Evolutionary conservation across 352 stramenopile species (phyloP).

Genomic region (Thalassiosira livingstoniorum): DNA sequence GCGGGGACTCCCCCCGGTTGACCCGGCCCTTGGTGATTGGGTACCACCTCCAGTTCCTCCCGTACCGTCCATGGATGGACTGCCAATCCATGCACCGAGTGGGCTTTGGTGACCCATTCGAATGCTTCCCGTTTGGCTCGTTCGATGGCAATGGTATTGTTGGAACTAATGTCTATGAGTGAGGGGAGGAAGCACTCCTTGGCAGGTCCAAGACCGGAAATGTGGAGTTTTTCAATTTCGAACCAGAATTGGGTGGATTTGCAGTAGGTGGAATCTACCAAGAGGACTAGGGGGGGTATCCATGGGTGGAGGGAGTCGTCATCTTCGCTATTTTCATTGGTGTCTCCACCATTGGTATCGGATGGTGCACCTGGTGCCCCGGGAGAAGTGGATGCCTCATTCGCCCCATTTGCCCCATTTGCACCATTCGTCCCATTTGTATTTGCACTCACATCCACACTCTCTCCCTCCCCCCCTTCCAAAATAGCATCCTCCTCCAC

Average conservation of each 20-base stretch:
- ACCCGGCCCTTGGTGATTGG: too few relatives aligned
- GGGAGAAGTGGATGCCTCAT: not conserved
- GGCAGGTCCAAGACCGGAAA: slow-evolving; percentile 87
- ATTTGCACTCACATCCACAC: too few relatives aligned
- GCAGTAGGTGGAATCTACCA: slow-evolving; percentile 85
- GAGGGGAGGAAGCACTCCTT: slow-evolving; percentile 87
- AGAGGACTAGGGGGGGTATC: slow-evolving; percentile 83
- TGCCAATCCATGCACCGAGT: slow-evolving; percentile 56
- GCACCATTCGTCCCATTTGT: too few relatives aligned
- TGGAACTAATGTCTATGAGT: slow-evolving; percentile 51
- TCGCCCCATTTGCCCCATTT: too few relatives aligned
- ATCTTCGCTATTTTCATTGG: slow-evolving; percentile 22
- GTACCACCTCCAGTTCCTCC: slow-evolving; percentile 45
- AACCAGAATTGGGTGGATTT: slow-evolving; percentile 75
- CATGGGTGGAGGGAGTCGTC: slow-evolving; percentile 51
- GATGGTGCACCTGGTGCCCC: not conserved
- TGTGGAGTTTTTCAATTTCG: slow-evolving; percentile 85
- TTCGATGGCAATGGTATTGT: slow-evolving; percentile 70
- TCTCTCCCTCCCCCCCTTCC: slow-evolving; percentile 49
- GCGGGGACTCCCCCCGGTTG: slow-evolving; percentile 40
- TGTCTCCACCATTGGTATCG: not conserved
- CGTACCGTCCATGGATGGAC: slow-evolving; percentile 63
- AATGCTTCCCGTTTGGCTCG: slow-evolving; percentile 47
- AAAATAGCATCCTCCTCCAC: slow-evolving; percentile 83
- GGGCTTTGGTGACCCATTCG: slow-evolving; percentile 83